Base-by-base conservation (phyloP, 225 moss, liverwort and hornwort species). In the Marchantia paleacea region DNA sequence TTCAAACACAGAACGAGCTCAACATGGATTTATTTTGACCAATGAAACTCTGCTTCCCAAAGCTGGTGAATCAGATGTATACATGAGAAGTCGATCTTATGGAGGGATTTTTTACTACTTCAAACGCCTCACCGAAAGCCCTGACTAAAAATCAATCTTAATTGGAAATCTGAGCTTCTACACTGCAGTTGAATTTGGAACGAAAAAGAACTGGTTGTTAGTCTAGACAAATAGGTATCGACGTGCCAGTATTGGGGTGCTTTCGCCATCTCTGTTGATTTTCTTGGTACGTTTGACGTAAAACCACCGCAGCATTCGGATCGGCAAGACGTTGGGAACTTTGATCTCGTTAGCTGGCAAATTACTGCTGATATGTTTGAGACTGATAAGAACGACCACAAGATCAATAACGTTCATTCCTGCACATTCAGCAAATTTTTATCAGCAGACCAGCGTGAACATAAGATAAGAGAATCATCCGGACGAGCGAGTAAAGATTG, bases 281-380 rank as follows among this genome's bases (percentile, higher is more conserved):
- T 25, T 61, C 14, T 73, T 68, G 3, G 48, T 74, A 0, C 66
- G 62, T 64, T 78, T 86, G 62, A 77, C 58, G 72, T 94, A 91
- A 18, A 96, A 96, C 90, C 91, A 92, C 0, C 94, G 85, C n/a
- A 96, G 57, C 70, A 92, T 85, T 61, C 96, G 89, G 39, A 94
- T 83, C 0, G 91, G 80, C 25, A 91, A 90, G 52, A 96, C 79
- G 79, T 94, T 96, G 90, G 88, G 88, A 88, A 91, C 1, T 30
- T 15, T 69, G 12, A n/a, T 14, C 18, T 24, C 12, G 25, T 29
- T n/a, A 24, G 24, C 18, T 13, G 24, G n/a, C 75, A 73, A 7
- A 13, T 7, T 10, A 39, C 39, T 39, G 39, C 2, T 2, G 39
- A 39, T 39, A 5, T 39, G 39, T 39, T 5, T 39, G 2, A 39